Evolutionary conservation across 2,329 filamentous ascomycete species (phyloP).

Genomic region (Alternaria ventricosa): DNA sequence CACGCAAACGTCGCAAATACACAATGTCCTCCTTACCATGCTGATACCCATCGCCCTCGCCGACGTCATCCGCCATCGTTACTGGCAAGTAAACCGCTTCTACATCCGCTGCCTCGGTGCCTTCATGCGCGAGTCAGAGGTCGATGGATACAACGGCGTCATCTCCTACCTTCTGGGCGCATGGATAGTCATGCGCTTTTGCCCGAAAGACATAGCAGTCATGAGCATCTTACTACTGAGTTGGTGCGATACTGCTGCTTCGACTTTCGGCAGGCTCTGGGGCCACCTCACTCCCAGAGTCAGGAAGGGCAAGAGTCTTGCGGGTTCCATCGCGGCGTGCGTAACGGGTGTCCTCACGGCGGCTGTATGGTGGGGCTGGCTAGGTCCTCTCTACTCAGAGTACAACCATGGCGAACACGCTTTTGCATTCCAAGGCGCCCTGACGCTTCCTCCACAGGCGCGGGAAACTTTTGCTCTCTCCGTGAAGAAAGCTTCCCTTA

Average conservation of each 20-base stretch:
- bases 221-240: slow-evolving; percentile 89
- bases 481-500: slow-evolving; percentile 65
- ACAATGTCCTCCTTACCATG: slow-evolving; percentile 80
- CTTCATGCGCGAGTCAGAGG: slow-evolving; percentile 96
- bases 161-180: slow-evolving; percentile 95
- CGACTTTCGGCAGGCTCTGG: slow-evolving; percentile 89
- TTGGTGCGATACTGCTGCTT: slow-evolving; percentile 98
- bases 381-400: slow-evolving; percentile 65
- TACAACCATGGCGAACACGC: slow-evolving; percentile 57
- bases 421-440: slow-evolving; percentile 81
- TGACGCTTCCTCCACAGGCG: slow-evolving; percentile 71
- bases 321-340: slow-evolving; percentile 85
- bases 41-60: slow-evolving; percentile 83
- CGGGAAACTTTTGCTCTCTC: slow-evolving; percentile 68
- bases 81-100: slow-evolving; percentile 78
- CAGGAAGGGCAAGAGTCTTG: slow-evolving; percentile 86
- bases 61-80: slow-evolving; percentile 84
- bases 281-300: slow-evolving; percentile 88
- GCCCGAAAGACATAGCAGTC: slow-evolving; percentile 91
- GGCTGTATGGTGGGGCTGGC: slow-evolving; percentile 84
- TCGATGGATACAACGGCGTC: slow-evolving; percentile 91
- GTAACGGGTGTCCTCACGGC: slow-evolving; percentile 83
- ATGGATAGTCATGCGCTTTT: slow-evolving; percentile 83
- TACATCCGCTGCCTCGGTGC: slow-evolving; percentile 87
- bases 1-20: slow-evolving; percentile 76